phyloP scores from a whole-genome alignment of 805 yeast species.

The Schwanniomyces polymorphus region DNA sequence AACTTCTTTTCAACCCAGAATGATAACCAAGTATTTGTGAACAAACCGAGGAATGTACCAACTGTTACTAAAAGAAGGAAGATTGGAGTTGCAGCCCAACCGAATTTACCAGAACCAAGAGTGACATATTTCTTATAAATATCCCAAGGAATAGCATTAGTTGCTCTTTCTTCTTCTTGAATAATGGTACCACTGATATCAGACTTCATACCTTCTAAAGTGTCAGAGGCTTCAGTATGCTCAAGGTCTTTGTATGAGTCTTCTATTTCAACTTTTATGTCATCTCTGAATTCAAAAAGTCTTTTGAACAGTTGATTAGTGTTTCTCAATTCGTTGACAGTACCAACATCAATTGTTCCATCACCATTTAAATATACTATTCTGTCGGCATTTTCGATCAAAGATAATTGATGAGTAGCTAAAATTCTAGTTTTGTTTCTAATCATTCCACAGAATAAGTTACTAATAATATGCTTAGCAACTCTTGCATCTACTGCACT shows the following conservation, averaged over 20 bases:
- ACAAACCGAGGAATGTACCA: constrained; percentile 41
- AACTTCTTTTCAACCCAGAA: constrained; percentile 41
- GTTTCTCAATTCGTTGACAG: constrained; percentile 24
- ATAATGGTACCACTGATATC: constrained; percentile 27
- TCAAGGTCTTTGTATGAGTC: neutral
- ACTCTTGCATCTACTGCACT: constrained; percentile 46
- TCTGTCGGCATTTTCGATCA: constrained; percentile 38
- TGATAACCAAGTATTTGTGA: constrained; percentile 47
- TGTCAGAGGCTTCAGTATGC: neutral
- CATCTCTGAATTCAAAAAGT: constrained; percentile 47
- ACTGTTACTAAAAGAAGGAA: constrained; percentile 30
- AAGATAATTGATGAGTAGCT: constrained; percentile 45
- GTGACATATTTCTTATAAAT: constrained; percentile 37
- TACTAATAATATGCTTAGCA: constrained; percentile 39
- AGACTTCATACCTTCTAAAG: constrained; percentile 5
- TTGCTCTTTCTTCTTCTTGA: constrained; percentile 36
- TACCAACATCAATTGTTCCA: constrained; percentile 41
- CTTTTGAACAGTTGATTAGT: constrained; percentile 48
- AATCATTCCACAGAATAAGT: constrained; percentile 34
- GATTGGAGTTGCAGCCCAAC: constrained; percentile 30
- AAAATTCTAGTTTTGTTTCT: constrained; percentile 33
- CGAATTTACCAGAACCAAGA: constrained; percentile 39
- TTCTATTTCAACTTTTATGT: constrained; percentile 1
- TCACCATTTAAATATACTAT: constrained; percentile 40
- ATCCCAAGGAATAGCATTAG: constrained; percentile 39